phyloP scores from a whole-genome alignment of 306 rosid species.

The Begonia masoniana region DNA sequence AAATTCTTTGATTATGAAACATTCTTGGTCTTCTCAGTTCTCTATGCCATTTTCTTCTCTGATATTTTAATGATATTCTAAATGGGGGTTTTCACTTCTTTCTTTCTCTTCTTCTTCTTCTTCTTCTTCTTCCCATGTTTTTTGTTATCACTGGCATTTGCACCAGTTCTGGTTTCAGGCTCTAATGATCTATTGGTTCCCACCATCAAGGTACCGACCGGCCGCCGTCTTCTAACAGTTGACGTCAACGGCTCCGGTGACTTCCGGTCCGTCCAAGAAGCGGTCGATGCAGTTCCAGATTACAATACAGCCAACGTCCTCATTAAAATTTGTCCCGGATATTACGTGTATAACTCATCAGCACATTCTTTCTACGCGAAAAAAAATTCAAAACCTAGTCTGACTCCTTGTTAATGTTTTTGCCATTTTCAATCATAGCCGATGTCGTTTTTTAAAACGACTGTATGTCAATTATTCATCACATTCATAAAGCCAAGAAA shows the following conservation, averaged over 20 bases:
- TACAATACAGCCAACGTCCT: slow-evolving; percentile 43
- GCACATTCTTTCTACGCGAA: too few relatives aligned
- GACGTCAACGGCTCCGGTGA: slow-evolving; percentile 44
- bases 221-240: slow-evolving; percentile 45
- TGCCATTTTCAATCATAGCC: background rate
- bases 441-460: background rate
- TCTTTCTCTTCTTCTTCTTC: background rate
- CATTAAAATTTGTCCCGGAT: slow-evolving; percentile 59
- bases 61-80: background rate
- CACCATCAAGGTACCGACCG: slow-evolving; percentile 37
- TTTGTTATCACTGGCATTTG: background rate
- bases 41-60: background rate
- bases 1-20: too few relatives aligned
- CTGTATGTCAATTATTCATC: too few relatives aligned
- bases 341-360: slow-evolving; percentile 36
- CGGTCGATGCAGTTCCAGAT: slow-evolving; percentile 50
- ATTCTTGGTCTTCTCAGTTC: background rate
- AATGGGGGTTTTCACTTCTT: background rate
- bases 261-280: slow-evolving; percentile 59
- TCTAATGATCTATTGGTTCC: background rate
- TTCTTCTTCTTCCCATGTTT: too few relatives aligned
- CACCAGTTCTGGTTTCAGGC: too few relatives aligned
- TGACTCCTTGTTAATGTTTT: too few relatives aligned
- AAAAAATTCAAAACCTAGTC: too few relatives aligned
- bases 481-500: too few relatives aligned